Evolutionary conservation across 768 basidiomycete species (phyloP), one percentile per base, ranked within the genome.

Genomic region (Pisolithus orientalis): DNA sequence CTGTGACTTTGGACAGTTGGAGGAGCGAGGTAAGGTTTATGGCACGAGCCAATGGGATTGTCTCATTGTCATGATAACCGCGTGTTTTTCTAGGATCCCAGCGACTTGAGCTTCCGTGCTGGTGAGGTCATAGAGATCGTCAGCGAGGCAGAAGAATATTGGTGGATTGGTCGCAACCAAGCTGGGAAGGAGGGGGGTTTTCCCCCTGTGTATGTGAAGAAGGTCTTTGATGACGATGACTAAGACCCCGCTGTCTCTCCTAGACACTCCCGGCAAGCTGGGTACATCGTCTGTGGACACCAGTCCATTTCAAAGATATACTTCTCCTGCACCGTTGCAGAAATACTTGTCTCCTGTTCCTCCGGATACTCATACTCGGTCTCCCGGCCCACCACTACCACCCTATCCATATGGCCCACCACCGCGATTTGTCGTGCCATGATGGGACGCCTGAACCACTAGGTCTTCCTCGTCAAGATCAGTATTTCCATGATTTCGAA

Each of bases 41-140:
- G 9, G 5, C 1, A 34, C 34, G 34, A 34, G 11, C 34, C 13
- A 34, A 34, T 5, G 4, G 13, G 1, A 34, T 4, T 51, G 28
- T 42, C 25, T 53, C 34, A 9, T 44, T 13, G 17, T 27, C 16
- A 44, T 39, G 55, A 28, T 54, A 5, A 45, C 53, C 39, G 62
- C 39, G 49, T 9, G 39, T 29, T 38, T 49, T 50, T 28, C 3
- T 55, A 91, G 86, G 88, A 90, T 63, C 75, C 80, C 7, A 82
- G 84, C 46, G 92, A 94, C 66, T 75, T 95, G 3, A 76, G 80
- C 1, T 91, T 95, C 72, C 67, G 69, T 17, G 69, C 77, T 0
- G 92, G 90, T 5, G 92, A 94, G 51, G 70, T 84, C 37, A 82
- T 95, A 53, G 87, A 90, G 53, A 78, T 95, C 54, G 68, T 89